Percentiles rank a stretch among this genome's conserved stretches.
Evolutionary conservation across 129 eudicot species (phyloP).

Genomic region (Chrysanthemum lavandulifolium): DNA sequence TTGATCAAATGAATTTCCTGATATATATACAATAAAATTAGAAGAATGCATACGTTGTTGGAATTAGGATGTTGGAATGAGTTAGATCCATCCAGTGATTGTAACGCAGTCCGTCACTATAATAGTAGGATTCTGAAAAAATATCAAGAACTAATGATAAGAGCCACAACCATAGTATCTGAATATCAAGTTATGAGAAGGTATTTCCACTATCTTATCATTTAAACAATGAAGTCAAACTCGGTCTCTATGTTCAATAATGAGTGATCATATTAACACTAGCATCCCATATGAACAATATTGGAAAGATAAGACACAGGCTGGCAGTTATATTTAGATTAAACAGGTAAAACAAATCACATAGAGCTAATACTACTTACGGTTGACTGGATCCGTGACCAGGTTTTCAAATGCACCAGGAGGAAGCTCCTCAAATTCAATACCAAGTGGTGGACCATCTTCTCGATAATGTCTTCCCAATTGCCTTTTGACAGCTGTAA

Average conservation of each 20-base stretch:
- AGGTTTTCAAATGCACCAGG: conserved; percentile 90
- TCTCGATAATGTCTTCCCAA: conserved; percentile 73
- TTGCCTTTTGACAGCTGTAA: conserved; percentile 95
- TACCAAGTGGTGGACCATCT: conserved; percentile 94
- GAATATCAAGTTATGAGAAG: background rate
- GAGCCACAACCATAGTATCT: conserved; percentile 6
- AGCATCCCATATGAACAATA: conserved; percentile 1
- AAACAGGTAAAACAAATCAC: background rate
- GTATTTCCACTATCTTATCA: background rate
- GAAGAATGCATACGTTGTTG: conserved; percentile 42
- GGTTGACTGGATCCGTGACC: conserved; percentile 40
- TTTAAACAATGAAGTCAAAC: background rate
- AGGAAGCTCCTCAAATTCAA: conserved; percentile 88
- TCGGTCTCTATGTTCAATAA: conserved; percentile 1
- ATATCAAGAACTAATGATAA: conserved; percentile 17
- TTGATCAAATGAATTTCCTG: conserved; percentile 3
- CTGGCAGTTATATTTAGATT: background rate
- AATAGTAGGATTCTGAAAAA: conserved; percentile 48
- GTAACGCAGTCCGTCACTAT: conserved; percentile 33
- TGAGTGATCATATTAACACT: background rate
- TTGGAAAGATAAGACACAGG: background rate
- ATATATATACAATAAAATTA: background rate
- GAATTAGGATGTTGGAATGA: conserved; percentile 37
- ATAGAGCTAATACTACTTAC: conserved; percentile 39
- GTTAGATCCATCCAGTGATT: conserved; percentile 34